Evolutionary conservation across 2,329 filamentous ascomycete genomes (phyloP), one percentile per base, ranked within the genome.

Genomic region (Chaetomium strumarium): DNA sequence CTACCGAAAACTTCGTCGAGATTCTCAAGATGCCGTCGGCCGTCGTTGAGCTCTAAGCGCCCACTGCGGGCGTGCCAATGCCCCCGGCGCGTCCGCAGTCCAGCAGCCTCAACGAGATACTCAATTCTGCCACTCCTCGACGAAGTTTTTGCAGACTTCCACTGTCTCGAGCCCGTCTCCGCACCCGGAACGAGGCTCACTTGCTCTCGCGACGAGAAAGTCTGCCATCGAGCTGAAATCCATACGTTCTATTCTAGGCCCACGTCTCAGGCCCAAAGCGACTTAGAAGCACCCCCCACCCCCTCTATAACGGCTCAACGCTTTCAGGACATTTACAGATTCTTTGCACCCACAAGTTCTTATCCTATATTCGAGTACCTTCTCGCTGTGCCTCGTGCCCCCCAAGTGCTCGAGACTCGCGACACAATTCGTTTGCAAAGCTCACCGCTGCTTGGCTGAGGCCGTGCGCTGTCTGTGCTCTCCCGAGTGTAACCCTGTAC

Each of bases 31-130:
- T 84, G 80, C 82, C 81, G 81, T 82, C 78, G 84, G 83, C 85
- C 78, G 76, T 86, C 85, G 85, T 83, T 88, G 85, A 86, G 86
- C 88, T 92, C 86, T 95, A 90, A 91, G 89, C 81, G 74, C 80
- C 83, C 84, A 85, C 86, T 90, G 83, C 84, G 84, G 83, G 77
- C 75, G 71, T 72, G 71, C 77, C 73, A 67, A 72, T 72, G 39
- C 63, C 66, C 66, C 68, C 66, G 72, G 72, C 73, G 66, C 78
- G 81, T 80, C 80, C 80, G 84, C 81, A 90, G 88, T 89, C 86
- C 85, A 83, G 83, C 86, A 90, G 87, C 85, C 86, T 69, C 85
- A 84, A 76, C 83, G 85, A 90, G 78, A 79, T 75, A 75, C 77
- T 78, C 76, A 79, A 81, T 67, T 70, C 77, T 73, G 73, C 70